Conservation (phyloP, 768 basidiomycete genomes). For the Hygrocybe coccinea region DNA sequence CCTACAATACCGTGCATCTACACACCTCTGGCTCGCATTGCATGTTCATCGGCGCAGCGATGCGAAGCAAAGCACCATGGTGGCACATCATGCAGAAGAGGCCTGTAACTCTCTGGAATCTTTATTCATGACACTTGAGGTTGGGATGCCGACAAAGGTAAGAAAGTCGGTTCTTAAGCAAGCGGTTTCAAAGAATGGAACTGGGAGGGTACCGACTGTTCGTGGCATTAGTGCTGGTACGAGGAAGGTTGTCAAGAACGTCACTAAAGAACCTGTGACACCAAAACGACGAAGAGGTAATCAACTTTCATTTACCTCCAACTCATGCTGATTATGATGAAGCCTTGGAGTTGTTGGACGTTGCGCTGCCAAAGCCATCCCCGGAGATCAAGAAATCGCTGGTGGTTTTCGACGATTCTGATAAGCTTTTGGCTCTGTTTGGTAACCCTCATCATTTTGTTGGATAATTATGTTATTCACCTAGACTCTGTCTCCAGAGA, state of each 20-base stretch:
- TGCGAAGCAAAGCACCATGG: conserved; percentile 38
- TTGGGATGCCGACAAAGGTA: conserved; percentile 14
- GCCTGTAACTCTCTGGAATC: conserved; percentile 47
- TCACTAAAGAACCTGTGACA: conserved; percentile 36
- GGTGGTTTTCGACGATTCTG: conserved; percentile 37
- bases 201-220: conserved; percentile 5
- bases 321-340: conserved; percentile 1
- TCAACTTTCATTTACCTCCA: conserved; percentile 9
- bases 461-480: neutral
- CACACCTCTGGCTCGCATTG: conserved; percentile 66
- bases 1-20: conserved; percentile 48
- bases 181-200: conserved; percentile 22
- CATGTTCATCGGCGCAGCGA: conserved; percentile 58
- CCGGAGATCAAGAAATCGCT: conserved; percentile 13
- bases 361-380: conserved; percentile 25
- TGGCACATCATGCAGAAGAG: conserved; percentile 49
- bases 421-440: conserved; percentile 44
- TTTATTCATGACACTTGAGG: conserved; percentile 20
- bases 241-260: conserved; percentile 14
- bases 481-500: conserved; percentile 35
- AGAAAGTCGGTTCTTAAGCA: conserved; percentile 26
- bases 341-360: conserved; percentile 31
- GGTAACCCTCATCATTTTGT: conserved; percentile 37
- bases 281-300: conserved; percentile 31
- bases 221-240: conserved; percentile 8